Evolutionary conservation across 2,329 filamentous ascomycete genomes (phyloP), one percentile per base, ranked within the genome.

Genomic region (Chrysoporthe puriensis): DNA sequence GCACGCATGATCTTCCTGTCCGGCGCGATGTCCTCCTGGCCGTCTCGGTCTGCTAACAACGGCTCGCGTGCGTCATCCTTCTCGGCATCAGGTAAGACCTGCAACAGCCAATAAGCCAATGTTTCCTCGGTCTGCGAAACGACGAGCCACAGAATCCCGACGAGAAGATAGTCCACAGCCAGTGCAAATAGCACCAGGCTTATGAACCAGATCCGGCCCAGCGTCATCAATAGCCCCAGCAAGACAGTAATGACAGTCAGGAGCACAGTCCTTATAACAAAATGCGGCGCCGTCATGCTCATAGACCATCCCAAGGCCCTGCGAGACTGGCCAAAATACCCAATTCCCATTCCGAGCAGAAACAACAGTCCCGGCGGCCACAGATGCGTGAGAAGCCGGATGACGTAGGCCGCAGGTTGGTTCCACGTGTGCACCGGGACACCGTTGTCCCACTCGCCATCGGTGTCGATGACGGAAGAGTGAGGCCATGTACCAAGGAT

Each of bases 301-400:
- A 74, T 58, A 5, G 77, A 73, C 82, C 82, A 84, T 0, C 80
- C 80, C 1, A 82, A 73, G 16, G 72, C 74, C 16, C 74, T 72
- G 4, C 82, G 77, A 36, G 82, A 82, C n/a, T 76, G 74, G 4
- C 80, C 77, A 14, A 84, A 80, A 69, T 82, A 83, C 0, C 79
- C 81, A 11, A 82, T 74, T 8, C 82, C 82, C 71, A 82, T 77
- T 34, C 82, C 82, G 4, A 84, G 74, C n/a, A 84, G 73, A 48
- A 84, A 79, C 0, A 79, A 80, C 69, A 84, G 83, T 8, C 82
- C 82, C 0, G 82, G 75, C 1, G 78, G 82, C 73, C 82, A 84
- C 7, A 83, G 76, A 32, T 84, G 82, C 0, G 81, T 81, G 4
- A 83, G 72, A 0, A 78, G 78, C 8, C 82, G 79, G 34, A 81